Evolutionary conservation across 1,139 yeast species (phyloP), one percentile per base, ranked within the genome.

Genomic region (Diutina sp.): DNA sequence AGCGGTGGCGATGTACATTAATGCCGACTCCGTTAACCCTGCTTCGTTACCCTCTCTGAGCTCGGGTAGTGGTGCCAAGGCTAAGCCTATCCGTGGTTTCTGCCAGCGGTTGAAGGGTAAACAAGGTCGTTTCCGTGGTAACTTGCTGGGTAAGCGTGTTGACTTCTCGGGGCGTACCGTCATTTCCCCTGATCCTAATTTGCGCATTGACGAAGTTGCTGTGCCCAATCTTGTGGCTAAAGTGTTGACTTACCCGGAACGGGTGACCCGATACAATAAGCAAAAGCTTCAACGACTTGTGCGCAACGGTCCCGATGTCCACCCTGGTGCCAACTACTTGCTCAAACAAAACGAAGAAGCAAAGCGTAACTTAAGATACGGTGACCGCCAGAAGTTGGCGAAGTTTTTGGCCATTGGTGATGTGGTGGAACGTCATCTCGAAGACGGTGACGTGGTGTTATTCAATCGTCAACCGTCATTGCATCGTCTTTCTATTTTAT

Each of bases 141-240:
- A 95, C 67, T 74, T 95, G 63, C 90, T 97, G 0, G 99, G 99
- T 70, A 95, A 95, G 70, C 88, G 99, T 76, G 99, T 95, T 51
- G 99, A 95, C 70, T 95, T 95, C 69, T 91, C 98, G 0, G 99
- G 96, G 56, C 83, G 99, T 76, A 95, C 99, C 0, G 99, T 95
- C 64, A 93, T 95, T 68, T 93, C 99, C 1, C 99, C 99, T 0
- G 99, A 95, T 73, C 99, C 99, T 44, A 95, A 95, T 69, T 77
- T 95, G 64, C 78, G 86, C 51, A 90, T 95, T 62, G 98, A 93
- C 70, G 97, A 93, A 72, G 99, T 95, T 55, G 99, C 99, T 0
- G 98, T 95, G 48, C 99, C 99, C 9, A 97, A 91, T 64, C 78
- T 95, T 61, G 97, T 95, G 35, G 99, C 99, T 18, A 93, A 90